A percentile compares a stretch with the other conserved stretches of the same genome.
These are phyloP conservation scores for Juglanconis oblonga DNA, from an alignment of 2,329 filamentous ascomycete species.

Conservation along the genomic window DNA sequence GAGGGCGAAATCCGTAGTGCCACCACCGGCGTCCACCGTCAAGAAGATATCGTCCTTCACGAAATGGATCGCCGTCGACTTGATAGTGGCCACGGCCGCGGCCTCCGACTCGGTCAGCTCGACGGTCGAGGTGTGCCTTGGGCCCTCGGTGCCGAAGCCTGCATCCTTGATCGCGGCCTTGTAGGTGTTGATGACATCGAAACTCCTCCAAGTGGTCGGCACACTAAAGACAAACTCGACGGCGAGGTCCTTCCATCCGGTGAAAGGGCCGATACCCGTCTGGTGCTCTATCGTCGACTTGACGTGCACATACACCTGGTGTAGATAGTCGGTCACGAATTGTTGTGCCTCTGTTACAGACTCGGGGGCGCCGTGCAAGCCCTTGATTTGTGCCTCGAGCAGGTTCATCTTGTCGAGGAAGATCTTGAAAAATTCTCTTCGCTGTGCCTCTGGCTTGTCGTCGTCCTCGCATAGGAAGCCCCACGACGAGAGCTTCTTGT, in stretches of 20 bases:
- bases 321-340: constrained; percentile 48
- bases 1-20: constrained; percentile 44
- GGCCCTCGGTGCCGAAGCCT: constrained; percentile 45
- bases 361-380: constrained; percentile 40
- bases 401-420: constrained; percentile 48
- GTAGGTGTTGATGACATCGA: constrained; percentile 49
- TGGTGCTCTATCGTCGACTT: constrained; percentile 41
- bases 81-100: constrained; percentile 44
- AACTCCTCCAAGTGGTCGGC: constrained; percentile 53
- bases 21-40: constrained; percentile 43
- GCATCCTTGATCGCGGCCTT: constrained; percentile 43
- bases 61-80: constrained; percentile 38
- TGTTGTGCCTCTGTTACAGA: constrained; percentile 41
- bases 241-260: constrained; percentile 41
- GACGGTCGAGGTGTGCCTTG: constrained; percentile 35
- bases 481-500: constrained; percentile 44
- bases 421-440: constrained; percentile 54
- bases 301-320: constrained; percentile 46
- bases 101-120: constrained; percentile 48
- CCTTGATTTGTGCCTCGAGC: constrained; percentile 38
- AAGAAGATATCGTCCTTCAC: constrained; percentile 37
- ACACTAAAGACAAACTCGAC: constrained; percentile 56
- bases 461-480: constrained; percentile 50
- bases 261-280: constrained; percentile 32
- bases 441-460: constrained; percentile 34